A percentile compares a stretch with the other conserved stretches of the same genome.
Evolutionary conservation across 768 basidiomycete species (phyloP).

Genomic region (Crepidotus variabilis): DNA sequence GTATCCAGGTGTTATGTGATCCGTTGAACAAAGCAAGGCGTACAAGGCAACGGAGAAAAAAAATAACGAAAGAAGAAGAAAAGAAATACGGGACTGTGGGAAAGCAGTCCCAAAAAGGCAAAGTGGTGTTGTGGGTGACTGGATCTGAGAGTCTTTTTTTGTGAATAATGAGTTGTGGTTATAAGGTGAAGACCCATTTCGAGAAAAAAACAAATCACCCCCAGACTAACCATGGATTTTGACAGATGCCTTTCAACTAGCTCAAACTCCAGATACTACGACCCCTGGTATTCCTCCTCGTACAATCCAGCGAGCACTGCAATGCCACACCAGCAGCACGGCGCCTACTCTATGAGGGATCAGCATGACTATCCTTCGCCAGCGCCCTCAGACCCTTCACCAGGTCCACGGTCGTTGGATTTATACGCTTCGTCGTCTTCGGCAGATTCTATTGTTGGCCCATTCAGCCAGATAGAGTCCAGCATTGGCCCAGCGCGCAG

Average conservation of each 20-base stretch:
- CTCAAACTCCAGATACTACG: conserved; percentile 1
- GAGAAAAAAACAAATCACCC: not conserved
- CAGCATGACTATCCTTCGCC: conserved; percentile 34
- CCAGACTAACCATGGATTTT: conserved; percentile 3
- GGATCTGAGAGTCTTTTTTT: not conserved
- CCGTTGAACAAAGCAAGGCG: not conserved
- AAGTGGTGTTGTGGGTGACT: not conserved
- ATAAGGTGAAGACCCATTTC: conserved; percentile 6
- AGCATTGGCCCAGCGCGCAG: conserved; percentile 51
- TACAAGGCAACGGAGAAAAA: not conserved
- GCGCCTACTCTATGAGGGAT: not conserved
- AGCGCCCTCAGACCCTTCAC: conserved; percentile 34
- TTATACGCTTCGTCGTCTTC: not conserved
- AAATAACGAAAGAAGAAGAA: no score
- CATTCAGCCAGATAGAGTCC: conserved; percentile 40
- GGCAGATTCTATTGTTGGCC: conserved; percentile 14
- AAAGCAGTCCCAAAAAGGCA: not conserved
- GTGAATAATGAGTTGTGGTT: not conserved
- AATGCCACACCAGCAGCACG: not conserved
- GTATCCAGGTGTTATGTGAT: not conserved
- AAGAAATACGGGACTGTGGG: not conserved
- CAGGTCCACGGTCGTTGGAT: conserved; percentile 4
- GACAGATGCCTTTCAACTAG: conserved; percentile 5
- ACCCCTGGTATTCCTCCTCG: conserved; percentile 15
- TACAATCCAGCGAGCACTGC: conserved; percentile 20